Base-by-base conservation (phyloP, 2,329 filamentous ascomycete species). In the Paecilomyces formosus region DNA sequence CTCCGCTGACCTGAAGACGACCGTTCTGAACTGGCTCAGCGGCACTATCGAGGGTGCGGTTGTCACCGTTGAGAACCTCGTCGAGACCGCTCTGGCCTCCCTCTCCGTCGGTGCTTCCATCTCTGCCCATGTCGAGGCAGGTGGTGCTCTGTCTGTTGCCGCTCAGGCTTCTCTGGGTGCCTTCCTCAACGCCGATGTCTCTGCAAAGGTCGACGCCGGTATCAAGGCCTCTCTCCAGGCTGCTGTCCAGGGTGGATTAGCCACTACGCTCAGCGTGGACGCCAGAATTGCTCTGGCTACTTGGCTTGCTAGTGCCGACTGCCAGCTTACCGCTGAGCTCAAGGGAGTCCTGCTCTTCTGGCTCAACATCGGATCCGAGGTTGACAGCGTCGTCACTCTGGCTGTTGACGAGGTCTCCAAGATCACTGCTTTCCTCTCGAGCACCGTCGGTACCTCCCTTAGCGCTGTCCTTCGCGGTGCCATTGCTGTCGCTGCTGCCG, bases 341-440 rank as follows among this genome's bases (percentile, higher is more conserved):
- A 74, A 74, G 71, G 66, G 70, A 31, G 62, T 72, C 54, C 62
- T 74, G 53, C 59, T 72, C 31, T 65, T 72, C 62, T 75, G 72
- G 72, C 65, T 75, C 55, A 70, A 72, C 21, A 63, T 74, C 30
- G 67, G 60, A 58, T 66, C 66, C 18, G 61, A 65, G 11, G 63
- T 59, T 30, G 69, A 71, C 28, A 65, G 63, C 55, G 66, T 68
- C 49, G 57, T 72, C 54, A 65, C 64, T 60, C 57, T 74, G 22
- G 58, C 64, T 55, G 58, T 60, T 22, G 64, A 64, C 53, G 65
- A 74, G 26, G 58, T 72, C 39, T 58, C 61, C 24, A 64, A 71
- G 33, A 63, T 75, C 54, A 64, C 62, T 54, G 63, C 62, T 31
- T 70, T 73, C 66, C 58, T 75, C 55, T 65, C 62, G 45, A 66